phyloP scores from a whole-genome alignment of 139 green algal genomes.

The Chlamydomonas schloesseri region DNA sequence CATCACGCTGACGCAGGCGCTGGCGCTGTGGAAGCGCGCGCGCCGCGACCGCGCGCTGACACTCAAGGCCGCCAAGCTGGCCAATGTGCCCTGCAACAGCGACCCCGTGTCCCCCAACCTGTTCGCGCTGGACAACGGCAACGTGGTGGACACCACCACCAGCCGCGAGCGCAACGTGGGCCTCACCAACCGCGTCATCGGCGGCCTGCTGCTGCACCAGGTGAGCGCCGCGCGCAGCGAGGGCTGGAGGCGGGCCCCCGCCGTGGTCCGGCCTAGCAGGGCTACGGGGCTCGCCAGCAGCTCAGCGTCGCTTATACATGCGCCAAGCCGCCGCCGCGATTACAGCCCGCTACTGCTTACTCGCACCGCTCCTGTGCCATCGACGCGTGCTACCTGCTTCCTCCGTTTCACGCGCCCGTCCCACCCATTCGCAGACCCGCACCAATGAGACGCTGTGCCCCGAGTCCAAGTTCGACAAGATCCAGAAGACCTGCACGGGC shows the following conservation, averaged over 20 bases:
- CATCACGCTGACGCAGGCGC: constrained; percentile 73
- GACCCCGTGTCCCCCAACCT: constrained; percentile 40
- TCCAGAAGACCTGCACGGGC: constrained; percentile 74
- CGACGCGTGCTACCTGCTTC: too few species aligned
- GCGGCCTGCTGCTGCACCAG: constrained; percentile 80
- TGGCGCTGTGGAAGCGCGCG: constrained; percentile 75
- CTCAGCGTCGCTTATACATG: too few species aligned
- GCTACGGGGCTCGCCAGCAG: too few species aligned
- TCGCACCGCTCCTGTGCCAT: too few species aligned
- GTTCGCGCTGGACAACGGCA: constrained; percentile 75
- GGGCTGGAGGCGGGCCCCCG: too few species aligned
- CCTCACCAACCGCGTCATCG: constrained; percentile 81
- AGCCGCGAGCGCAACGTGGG: constrained; percentile 71
- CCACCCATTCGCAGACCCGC: constrained; percentile 40
- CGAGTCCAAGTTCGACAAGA: constrained; percentile 75
- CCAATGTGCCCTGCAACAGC: constrained; percentile 67
- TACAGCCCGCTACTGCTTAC: too few species aligned
- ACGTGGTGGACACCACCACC: constrained; percentile 53
- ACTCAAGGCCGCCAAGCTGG: constrained; percentile 64
- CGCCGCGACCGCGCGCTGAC: constrained; percentile 59
- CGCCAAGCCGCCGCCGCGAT: too few species aligned
- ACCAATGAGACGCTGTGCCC: constrained; percentile 70
- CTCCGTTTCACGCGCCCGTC: too few species aligned
- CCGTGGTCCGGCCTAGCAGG: too few species aligned
- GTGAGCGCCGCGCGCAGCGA: not conserved